phyloP scores from a whole-genome alignment of 164 flowering plant genomes.

The Umbilicus rupestris region DNA sequence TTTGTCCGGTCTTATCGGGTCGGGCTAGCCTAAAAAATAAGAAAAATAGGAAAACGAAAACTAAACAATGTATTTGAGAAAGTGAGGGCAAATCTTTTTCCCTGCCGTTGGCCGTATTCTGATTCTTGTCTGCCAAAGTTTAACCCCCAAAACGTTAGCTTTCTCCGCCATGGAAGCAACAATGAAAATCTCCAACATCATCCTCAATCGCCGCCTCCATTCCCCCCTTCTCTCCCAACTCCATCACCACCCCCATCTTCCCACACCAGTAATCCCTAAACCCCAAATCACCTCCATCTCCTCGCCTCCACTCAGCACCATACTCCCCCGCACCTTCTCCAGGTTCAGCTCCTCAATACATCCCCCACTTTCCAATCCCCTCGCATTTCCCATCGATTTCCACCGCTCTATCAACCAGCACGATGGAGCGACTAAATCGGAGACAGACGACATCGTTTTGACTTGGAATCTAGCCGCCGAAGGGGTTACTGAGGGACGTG shows the following conservation, averaged over 20 bases:
- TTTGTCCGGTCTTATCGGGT: too few species aligned
- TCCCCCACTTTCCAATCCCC: not conserved
- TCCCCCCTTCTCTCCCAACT: not conserved
- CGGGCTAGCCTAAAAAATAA: too few species aligned
- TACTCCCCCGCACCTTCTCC: not conserved
- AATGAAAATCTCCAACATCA: not conserved
- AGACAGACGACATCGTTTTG: not conserved
- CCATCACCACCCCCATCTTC: not conserved
- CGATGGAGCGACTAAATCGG: not conserved
- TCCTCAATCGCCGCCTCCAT: conserved; percentile 2
- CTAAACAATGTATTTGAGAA: too few species aligned
- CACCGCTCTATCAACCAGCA: not conserved
- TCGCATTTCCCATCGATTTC: not conserved
- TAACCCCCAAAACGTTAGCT: not conserved
- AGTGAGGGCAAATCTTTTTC: too few species aligned
- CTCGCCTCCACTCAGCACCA: not conserved
- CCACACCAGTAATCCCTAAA: not conserved
- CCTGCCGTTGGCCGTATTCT: too few species aligned
- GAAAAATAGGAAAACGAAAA: too few species aligned
- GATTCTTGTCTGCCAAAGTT: too few species aligned
- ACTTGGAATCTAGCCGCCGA: conserved; percentile 17
- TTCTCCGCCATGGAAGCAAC: not conserved
- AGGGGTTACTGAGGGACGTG: conserved; percentile 5
- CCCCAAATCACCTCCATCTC: not conserved
- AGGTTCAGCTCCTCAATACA: not conserved